Percentiles rank a stretch among this genome's conserved stretches.
These are phyloP conservation scores for Apium graveolens DNA, from an alignment of 129 eudicot species.

Conservation along the genomic window DNA sequence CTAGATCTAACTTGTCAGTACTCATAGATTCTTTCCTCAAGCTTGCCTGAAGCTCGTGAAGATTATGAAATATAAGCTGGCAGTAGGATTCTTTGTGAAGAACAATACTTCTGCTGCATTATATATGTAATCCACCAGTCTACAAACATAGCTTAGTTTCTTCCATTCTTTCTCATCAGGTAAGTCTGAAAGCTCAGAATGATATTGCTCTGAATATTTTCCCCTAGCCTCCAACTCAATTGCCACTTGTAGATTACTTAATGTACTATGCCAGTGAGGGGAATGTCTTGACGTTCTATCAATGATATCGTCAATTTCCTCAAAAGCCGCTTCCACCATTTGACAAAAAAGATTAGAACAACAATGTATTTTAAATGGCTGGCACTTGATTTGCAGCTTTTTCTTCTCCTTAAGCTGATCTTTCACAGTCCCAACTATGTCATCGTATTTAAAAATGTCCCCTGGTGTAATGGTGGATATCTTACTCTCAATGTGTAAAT, in stretches of 20 bases:
- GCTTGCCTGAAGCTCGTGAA: slow-evolving; percentile 19
- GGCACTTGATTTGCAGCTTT: slow-evolving; percentile 9
- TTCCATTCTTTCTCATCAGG: slow-evolving; percentile 25
- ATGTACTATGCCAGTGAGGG: slow-evolving; percentile 11
- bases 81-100: slow-evolving; percentile 15
- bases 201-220: slow-evolving; percentile 7
- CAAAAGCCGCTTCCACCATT: slow-evolving; percentile 18
- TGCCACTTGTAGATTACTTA: slow-evolving; percentile 13
- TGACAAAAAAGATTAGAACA: slow-evolving; percentile 10
- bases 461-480: slow-evolving; percentile 11
- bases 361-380: slow-evolving; percentile 12
- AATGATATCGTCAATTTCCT: slow-evolving; percentile 11
- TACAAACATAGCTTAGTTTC: slow-evolving; percentile 18
- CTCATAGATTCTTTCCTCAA: too few species aligned
- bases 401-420: slow-evolving; percentile 11
- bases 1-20: too few species aligned
- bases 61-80: slow-evolving; percentile 15
- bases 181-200: neutral
- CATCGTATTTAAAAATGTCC: neutral
- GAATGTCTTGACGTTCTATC: neutral
- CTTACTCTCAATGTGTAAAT: slow-evolving; percentile 21
- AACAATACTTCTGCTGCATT: slow-evolving; percentile 8
- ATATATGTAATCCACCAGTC: slow-evolving; percentile 14
- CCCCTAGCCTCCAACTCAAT: slow-evolving; percentile 8
- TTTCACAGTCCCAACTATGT: neutral